A percentile compares a stretch with the other conserved stretches of the same genome.
Evolutionary conservation across 2,329 filamentous ascomycete species (phyloP).

Genomic region (Fusarium citri): DNA sequence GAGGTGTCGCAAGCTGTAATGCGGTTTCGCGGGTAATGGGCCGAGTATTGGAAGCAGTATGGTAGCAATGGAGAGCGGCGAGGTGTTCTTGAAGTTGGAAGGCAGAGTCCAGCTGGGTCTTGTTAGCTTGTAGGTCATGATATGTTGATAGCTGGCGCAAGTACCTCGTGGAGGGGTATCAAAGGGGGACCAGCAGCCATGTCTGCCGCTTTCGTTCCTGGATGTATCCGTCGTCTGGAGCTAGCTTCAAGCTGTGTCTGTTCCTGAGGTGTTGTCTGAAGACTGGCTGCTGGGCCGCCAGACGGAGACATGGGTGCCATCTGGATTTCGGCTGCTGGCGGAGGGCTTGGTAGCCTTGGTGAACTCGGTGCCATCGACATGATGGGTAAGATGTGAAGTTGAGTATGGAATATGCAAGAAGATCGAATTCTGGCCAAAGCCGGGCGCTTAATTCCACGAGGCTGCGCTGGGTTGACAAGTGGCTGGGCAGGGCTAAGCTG

Average conservation of each 20-base stretch:
- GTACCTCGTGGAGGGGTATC: slow-evolving; percentile 84
- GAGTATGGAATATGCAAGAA: slow-evolving; percentile 21
- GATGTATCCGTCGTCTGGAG: slow-evolving; percentile 85
- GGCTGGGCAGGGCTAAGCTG: slow-evolving; percentile 32
- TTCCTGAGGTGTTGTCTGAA: slow-evolving; percentile 71
- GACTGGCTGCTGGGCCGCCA: slow-evolving; percentile 65
- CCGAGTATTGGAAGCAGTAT: slow-evolving; percentile 74
- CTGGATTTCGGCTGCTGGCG: slow-evolving; percentile 94
- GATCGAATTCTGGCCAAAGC: slow-evolving; percentile 12
- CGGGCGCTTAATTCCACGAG: slow-evolving; percentile 36
- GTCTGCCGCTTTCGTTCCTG: slow-evolving; percentile 89
- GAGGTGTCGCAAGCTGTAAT: slow-evolving; percentile 79
- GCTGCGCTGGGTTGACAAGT: slow-evolving; percentile 29
- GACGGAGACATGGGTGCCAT: slow-evolving; percentile 82
- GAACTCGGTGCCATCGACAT: slow-evolving; percentile 79
- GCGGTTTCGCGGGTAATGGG: slow-evolving; percentile 84
- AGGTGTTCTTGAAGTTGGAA: slow-evolving; percentile 98
- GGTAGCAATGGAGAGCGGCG: slow-evolving; percentile 87
- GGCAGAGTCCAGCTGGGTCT: slow-evolving; percentile 85
- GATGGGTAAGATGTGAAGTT: slow-evolving; percentile 35
- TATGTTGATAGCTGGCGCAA: slow-evolving; percentile 8
- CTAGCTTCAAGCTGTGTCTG: slow-evolving; percentile 76
- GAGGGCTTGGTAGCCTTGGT: slow-evolving; percentile 92
- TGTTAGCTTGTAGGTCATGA: slow-evolving; percentile 25
- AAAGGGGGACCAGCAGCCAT: slow-evolving; percentile 94